Evolutionary conservation across 345 rosid genomes (phyloP), one percentile per base, ranked within the genome.

Genomic region (Camelina hispida): DNA sequence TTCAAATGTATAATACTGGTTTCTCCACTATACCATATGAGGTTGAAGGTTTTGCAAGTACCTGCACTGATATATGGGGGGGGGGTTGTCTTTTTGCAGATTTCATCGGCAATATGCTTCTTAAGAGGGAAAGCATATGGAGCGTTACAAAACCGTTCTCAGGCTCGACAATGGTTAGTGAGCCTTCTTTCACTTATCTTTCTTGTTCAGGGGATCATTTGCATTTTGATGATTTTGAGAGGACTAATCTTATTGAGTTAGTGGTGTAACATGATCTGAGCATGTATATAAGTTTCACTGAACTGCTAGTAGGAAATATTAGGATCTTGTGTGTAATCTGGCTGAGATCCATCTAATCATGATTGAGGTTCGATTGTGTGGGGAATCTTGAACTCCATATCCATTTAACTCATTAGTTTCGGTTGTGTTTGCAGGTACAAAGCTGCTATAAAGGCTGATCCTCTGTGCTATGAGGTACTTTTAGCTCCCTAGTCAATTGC

Each of bases 371-470:
- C 25, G 25, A 37, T 0, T 70, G 46, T 23, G 20, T 44, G 52
- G 12, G 12, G 37, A 25, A 70, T 62, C 28, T 13, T 63, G 44
- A 46, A 34, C 34, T 70, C 50, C 30, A n/a, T 63, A 42, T 2
- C 37, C 38, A 5, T 47, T 40, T 40, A 51, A 22, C 15, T 71
- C 53, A 28, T 28, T 28, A 28, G 5, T 9, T 38, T 30, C 7
- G 16, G 68, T 23, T 80, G 71, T 11, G 66, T 65, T 71, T 68
- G 44, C 62, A 94, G 98, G 98, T 94, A 90, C 79, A 90, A 95
- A 87, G 97, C 94, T 68, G 98, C 99, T 73, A 81, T 95, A 71
- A 95, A 87, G 84, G 97, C 98, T 57, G 99, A 95, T 83, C 98
- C 99, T 51, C 82, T 95, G 61, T 92, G 99, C 81, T 92, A 89